phyloP scores from a whole-genome alignment of 2,329 filamentous ascomycete species.

The Fusarium austroafricanum region DNA sequence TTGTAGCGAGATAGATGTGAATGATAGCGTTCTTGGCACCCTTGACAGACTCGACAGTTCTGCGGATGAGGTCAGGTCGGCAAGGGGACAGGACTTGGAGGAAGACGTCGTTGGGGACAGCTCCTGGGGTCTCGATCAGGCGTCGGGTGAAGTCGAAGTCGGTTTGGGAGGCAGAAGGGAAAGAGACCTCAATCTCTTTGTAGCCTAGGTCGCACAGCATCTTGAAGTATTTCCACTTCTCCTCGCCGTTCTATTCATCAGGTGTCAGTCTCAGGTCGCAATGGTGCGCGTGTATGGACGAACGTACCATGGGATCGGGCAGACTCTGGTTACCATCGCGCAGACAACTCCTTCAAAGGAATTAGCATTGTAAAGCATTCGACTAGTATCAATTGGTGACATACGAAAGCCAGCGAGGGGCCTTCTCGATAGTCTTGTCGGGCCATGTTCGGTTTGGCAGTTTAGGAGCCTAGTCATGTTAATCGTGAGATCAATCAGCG shows the following conservation, averaged over 20 bases:
- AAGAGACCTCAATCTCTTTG: conserved; percentile 98
- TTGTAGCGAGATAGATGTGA: conserved; percentile 96
- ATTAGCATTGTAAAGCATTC: not conserved
- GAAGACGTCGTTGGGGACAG: conserved; percentile 76
- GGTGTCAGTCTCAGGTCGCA: not conserved
- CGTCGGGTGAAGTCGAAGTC: conserved; percentile 95
- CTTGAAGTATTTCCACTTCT: conserved; percentile 95
- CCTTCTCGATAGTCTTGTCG: conserved; percentile 81
- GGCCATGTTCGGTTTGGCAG: conserved; percentile 85
- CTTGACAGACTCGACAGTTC: conserved; percentile 86
- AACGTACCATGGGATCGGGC: conserved; percentile 87
- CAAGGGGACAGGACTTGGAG: conserved; percentile 94
- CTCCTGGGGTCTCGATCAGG: conserved; percentile 70
- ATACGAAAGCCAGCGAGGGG: conserved; percentile 81
- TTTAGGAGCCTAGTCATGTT: conserved; percentile 51
- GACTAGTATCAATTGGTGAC: not conserved
- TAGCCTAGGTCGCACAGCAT: conserved; percentile 93
- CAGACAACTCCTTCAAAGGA: conserved; percentile 37
- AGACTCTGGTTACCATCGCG: conserved; percentile 95
- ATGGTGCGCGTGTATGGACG: not conserved
- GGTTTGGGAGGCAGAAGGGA: conserved; percentile 92
- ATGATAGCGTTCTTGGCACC: conserved; percentile 94
- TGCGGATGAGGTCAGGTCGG: conserved; percentile 87
- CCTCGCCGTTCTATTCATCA: conserved; percentile 81
- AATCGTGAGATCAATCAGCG: conserved; percentile 39